Evolutionary conservation across 2,329 filamentous ascomycete species (phyloP).

Genomic region (Cladosporium sp.): DNA sequence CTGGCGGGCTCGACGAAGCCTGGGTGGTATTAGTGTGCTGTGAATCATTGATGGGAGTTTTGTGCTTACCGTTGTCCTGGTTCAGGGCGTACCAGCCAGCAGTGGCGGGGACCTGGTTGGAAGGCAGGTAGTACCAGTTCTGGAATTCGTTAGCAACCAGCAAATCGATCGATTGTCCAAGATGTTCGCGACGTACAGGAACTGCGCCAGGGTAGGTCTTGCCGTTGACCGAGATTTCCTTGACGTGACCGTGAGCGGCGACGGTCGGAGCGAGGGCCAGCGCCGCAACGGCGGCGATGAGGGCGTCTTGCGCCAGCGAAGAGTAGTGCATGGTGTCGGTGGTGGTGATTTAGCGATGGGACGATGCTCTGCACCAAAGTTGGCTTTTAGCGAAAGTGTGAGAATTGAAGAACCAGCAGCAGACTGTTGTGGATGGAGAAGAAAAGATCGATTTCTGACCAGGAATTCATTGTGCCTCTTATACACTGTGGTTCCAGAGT

Average conservation of each 20-base stretch:
- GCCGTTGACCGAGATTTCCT: conserved; percentile 40
- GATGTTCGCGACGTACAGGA: not conserved
- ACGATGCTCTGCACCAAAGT: conserved; percentile 1
- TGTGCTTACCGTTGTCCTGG: conserved; percentile 34
- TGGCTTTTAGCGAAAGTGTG: conserved; percentile 5
- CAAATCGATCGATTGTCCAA: not conserved
- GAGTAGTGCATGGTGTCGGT: conserved; percentile 10
- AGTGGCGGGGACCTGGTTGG: not conserved
- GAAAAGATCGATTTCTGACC: not conserved
- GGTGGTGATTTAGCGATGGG: conserved; percentile 1
- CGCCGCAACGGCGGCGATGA: conserved; percentile 7
- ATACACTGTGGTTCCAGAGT: not conserved
- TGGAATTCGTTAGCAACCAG: not conserved
- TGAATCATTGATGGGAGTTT: not conserved
- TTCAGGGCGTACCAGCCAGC: conserved; percentile 15
- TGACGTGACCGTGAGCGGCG: conserved; percentile 44
- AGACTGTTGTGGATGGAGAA: not conserved
- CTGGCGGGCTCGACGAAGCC: conserved; percentile 25
- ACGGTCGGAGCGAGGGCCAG: conserved; percentile 7
- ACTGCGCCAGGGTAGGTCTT: conserved; percentile 33
- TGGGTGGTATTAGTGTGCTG: conserved; percentile 5
- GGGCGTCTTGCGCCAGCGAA: conserved; percentile 8
- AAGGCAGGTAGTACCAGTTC: conserved; percentile 9
- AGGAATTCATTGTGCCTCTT: not conserved
- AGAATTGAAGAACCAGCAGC: not conserved